phyloP scores from a whole-genome alignment of 169 alveolate genomes.

The Cryptosporidium viatorum region DNA sequence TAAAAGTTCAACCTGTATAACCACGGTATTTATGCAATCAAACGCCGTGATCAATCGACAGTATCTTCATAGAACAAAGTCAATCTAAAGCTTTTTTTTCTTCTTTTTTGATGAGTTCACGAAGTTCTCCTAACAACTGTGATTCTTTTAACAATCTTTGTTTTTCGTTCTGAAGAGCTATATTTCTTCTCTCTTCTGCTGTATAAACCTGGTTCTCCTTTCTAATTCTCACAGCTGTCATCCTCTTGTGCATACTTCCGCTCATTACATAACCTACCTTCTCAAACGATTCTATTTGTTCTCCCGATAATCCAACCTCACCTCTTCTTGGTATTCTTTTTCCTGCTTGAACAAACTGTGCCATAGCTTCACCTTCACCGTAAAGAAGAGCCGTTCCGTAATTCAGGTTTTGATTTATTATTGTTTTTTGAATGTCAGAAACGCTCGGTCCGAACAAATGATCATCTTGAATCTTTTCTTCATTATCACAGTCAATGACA shows the following conservation, averaged over 20 bases:
- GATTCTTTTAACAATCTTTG: constrained; percentile 84
- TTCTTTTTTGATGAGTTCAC: constrained; percentile 80
- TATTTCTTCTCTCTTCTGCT: constrained; percentile 86
- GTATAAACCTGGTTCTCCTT: constrained; percentile 87
- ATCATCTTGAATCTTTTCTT: constrained; percentile 12
- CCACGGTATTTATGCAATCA: background rate
- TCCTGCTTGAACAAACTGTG: constrained; percentile 88
- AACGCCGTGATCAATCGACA: background rate
- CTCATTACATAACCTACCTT: constrained; percentile 93
- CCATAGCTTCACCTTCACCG: constrained; percentile 89
- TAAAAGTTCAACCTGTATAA: background rate
- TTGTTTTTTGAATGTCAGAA: constrained; percentile 3
- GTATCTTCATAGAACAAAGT: background rate
- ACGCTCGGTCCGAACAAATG: constrained; percentile 24
- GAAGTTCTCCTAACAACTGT: constrained; percentile 83
- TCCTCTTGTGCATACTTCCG: constrained; percentile 88
- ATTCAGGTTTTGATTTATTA: constrained; percentile 51
- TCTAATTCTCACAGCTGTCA: constrained; percentile 91
- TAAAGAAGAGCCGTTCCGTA: constrained; percentile 77
- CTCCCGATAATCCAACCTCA: constrained; percentile 93
- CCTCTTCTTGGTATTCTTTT: constrained; percentile 92
- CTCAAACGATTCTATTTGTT: constrained; percentile 89
- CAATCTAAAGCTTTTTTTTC: constrained; percentile 36
- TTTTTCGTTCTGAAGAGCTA: constrained; percentile 85
- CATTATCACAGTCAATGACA: background rate